These are phyloP conservation scores for Trichoderma asperellum DNA, from an alignment of 2,329 filamentous ascomycete genomes.

Conservation along the genomic window DNA sequence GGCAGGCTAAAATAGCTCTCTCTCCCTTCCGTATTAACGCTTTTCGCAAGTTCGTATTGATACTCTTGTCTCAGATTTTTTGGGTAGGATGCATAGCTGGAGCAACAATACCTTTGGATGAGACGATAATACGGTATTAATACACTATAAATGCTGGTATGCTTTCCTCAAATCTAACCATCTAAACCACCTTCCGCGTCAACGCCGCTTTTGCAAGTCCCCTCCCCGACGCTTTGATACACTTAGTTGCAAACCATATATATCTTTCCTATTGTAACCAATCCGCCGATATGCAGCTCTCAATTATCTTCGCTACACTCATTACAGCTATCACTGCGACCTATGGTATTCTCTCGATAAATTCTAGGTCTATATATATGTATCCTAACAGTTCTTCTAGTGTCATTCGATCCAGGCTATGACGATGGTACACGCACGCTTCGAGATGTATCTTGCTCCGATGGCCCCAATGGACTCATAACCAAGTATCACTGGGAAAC, in stretches of 20 bases:
- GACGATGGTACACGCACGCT: conserved; percentile 63
- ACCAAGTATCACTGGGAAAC: conserved; percentile 63
- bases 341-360: conserved; percentile 36
- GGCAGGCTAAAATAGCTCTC: background rate
- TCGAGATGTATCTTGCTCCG: conserved; percentile 64
- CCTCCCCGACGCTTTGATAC: background rate
- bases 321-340: conserved; percentile 44
- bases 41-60: background rate
- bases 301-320: conserved; percentile 45
- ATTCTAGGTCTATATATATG: conserved; percentile 13
- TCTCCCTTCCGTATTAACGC: background rate
- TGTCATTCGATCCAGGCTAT: conserved; percentile 75
- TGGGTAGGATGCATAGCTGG: background rate
- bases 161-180: background rate
- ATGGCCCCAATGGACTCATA: conserved; percentile 68
- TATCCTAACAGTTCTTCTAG: conserved; percentile 38
- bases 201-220: background rate
- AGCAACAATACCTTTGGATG: background rate
- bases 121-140: background rate
- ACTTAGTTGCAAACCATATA: background rate
- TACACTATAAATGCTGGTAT: background rate
- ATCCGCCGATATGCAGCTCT: conserved; percentile 48
- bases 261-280: background rate
- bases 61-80: background rate
- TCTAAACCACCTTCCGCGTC: background rate